phyloP scores from a whole-genome alignment of 225 moss, liverwort and hornwort genomes.

The Polytrichum commune region DNA sequence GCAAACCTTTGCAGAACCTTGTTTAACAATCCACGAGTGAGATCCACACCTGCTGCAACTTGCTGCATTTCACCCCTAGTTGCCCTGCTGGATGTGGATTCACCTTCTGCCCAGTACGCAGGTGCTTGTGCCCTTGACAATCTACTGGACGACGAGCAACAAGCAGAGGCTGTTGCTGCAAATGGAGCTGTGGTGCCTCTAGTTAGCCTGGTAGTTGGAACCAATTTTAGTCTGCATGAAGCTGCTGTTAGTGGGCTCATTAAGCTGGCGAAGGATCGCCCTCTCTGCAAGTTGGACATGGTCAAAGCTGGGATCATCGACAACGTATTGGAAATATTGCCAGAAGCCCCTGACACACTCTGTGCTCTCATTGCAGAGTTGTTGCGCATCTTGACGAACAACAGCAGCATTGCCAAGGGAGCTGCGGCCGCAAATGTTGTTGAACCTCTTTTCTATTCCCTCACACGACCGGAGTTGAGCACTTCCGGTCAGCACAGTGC shows the following conservation, averaged over 20 bases:
- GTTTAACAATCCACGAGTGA: slow-evolving; percentile 89
- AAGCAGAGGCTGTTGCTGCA: slow-evolving; percentile 97
- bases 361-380: slow-evolving; percentile 84
- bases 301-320: slow-evolving; percentile 98
- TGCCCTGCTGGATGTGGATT: slow-evolving; percentile 78
- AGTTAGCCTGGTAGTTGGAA: slow-evolving; percentile 78
- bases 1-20: slow-evolving; percentile 87
- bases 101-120: slow-evolving; percentile 80
- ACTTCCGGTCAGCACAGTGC: slow-evolving; percentile 94
- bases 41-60: slow-evolving; percentile 84
- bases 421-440: slow-evolving; percentile 86
- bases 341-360: slow-evolving; percentile 86
- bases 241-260: slow-evolving; percentile 94
- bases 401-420: slow-evolving; percentile 96
- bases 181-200: slow-evolving; percentile 97
- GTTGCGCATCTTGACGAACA: slow-evolving; percentile 91
- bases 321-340: slow-evolving; percentile 78
- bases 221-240: slow-evolving; percentile 74
- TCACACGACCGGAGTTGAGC: slow-evolving; percentile 76
- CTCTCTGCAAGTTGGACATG: slow-evolving; percentile 97
- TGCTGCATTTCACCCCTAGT: slow-evolving; percentile 95
- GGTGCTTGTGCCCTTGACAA: slow-evolving; percentile 93
- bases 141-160: slow-evolving; percentile 93
- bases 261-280: slow-evolving; percentile 94
- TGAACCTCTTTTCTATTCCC: slow-evolving; percentile 77